Conservation (phyloP, 176 grass and related monocot species). For the Tuctoria greenei region DNA sequence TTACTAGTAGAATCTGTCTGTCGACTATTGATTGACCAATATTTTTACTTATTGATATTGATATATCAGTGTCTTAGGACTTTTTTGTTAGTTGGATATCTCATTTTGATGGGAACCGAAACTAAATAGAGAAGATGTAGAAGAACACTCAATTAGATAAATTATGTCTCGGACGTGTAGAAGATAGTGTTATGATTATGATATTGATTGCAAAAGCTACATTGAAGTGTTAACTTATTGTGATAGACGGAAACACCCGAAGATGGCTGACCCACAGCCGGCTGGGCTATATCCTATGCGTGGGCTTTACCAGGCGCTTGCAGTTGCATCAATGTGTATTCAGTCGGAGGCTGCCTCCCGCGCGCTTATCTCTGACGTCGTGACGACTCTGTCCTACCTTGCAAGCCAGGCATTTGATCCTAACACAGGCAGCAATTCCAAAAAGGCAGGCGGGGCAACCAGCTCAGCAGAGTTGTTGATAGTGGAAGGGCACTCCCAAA, state of each 20-base stretch:
- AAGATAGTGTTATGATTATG: not conserved
- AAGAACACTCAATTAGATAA: not conserved
- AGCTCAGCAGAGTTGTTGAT: conserved; percentile 29
- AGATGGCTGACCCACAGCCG: conserved; percentile 71
- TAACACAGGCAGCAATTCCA: conserved; percentile 21
- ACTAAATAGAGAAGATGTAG: not conserved
- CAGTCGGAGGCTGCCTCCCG: conserved; percentile 72
- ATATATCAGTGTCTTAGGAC: not conserved
- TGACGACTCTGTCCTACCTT: conserved; percentile 79
- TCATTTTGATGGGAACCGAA: not conserved
- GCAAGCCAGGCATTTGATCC: conserved; percentile 62
- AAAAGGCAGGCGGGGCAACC: conserved; percentile 35
- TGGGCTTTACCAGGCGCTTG: conserved; percentile 74
- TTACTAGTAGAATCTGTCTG: not conserved
- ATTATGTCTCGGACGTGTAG: not conserved
- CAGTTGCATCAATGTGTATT: conserved; percentile 93
- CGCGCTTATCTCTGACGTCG: conserved; percentile 70
- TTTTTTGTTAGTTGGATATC: conserved; percentile 18
- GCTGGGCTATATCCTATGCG: conserved; percentile 67
- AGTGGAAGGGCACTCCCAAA: conserved; percentile 33
- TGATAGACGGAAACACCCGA: conserved; percentile 56
- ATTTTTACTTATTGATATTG: not conserved
- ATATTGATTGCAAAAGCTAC: not conserved
- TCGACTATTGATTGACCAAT: not conserved
- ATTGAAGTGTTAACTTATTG: not conserved